Conservation (phyloP, 148 eudicot genomes). For the Rhododendron simsii region DNA sequence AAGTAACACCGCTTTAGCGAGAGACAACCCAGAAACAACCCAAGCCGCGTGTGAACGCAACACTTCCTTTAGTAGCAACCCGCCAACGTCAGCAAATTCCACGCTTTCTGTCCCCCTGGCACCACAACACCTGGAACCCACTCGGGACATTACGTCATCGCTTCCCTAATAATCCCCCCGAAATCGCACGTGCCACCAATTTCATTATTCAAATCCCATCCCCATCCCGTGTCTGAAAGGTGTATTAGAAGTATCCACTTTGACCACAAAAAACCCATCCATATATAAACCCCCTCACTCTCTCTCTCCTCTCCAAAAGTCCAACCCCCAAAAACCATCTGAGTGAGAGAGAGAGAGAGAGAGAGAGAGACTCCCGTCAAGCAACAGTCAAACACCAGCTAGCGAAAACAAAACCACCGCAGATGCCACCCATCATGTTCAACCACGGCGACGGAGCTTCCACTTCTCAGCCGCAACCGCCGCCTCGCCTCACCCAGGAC, state of each 20-base stretch:
- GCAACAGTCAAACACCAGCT: background rate
- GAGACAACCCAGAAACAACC: background rate
- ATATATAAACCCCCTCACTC: background rate
- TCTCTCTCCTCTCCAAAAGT: background rate
- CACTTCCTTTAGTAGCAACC: background rate
- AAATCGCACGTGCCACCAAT: background rate
- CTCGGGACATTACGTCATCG: background rate
- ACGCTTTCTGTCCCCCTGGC: background rate
- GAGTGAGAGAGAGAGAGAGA: background rate
- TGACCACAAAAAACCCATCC: background rate
- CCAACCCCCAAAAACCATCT: background rate
- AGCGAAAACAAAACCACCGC: background rate
- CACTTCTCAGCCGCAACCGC: background rate
- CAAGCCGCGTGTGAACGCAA: background rate
- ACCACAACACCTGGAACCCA: background rate
- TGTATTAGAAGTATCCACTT: background rate
- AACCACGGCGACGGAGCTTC: slow-evolving; percentile 10
- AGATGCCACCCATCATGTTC: slow-evolving; percentile 18
- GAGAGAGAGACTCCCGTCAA: no score
- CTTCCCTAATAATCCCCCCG: background rate
- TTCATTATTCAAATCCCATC: no score
- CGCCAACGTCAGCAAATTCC: background rate
- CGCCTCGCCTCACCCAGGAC: slow-evolving; percentile 23
- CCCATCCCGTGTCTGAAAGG: background rate
- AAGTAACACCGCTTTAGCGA: background rate